Base-by-base conservation (phyloP, 2,329 filamentous ascomycete species). In the Pseudogymnoascus sp. region DNA sequence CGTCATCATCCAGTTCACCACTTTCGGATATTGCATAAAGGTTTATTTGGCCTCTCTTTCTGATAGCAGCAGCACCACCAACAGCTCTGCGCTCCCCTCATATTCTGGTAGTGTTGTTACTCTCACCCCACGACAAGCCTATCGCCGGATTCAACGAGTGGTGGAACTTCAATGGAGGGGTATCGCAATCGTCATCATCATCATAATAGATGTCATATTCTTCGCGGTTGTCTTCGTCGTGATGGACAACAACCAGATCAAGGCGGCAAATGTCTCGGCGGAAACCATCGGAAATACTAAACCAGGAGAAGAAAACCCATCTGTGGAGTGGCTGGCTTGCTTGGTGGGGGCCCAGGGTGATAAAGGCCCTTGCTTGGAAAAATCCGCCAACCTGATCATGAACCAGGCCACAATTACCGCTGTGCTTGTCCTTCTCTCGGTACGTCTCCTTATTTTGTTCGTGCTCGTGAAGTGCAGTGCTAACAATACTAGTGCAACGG, bases 161-260 rank as follows among this genome's bases (percentile, higher is more conserved):
- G 82, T 99, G 37, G 85, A 89, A 71, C 83, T 97, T 3, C 94
- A 99, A 74, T 99, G 94, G 94, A 84, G 93, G 67, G 93, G 92
- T 47, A 93, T 97, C 63, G 84, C 86, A 43, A 90, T 97, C 63
- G 91, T 97, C 12, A 78, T 95, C 59, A 88, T 97, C 71, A 96
- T 97, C 67, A 83, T 97, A 62, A 83, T 85, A 63, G 92, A 97
- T 71, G 91, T 97, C 64, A 86, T 97, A 69, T 96, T 96, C 80
- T 97, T 97, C 75, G 87, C 92, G 1, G 80, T 96, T 50, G 82
- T 96, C 60, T 97, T 97, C 71, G 87, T 97, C 57, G 90, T 90
- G 71, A 83, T 96, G 70, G 89, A 96, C 74, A 87, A 87, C 67
- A 82, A 88, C 20, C 81, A 89, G 11, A 76, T 83, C 59, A 81